Base-by-base conservation (phyloP, 495 filamentous ascomycete species). In the Aspergillus ellipticus region DNA sequence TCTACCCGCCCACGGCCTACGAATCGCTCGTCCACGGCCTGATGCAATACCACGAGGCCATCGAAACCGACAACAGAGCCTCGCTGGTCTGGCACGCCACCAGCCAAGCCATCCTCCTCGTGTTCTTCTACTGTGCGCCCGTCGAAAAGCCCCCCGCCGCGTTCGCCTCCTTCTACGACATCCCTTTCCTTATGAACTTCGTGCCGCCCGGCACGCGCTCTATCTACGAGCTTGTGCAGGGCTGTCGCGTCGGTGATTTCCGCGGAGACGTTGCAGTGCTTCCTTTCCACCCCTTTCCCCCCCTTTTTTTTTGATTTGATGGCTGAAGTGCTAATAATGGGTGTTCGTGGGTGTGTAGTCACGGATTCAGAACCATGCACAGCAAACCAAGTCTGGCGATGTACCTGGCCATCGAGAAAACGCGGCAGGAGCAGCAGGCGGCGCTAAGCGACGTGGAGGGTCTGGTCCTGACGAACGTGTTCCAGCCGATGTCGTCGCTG, bases 311-410 rank as follows among this genome's bases (percentile, higher is more conserved):
- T n/a, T n/a, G n/a, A n/a, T n/a, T n/a, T n/a, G n/a, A n/a, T n/a
- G n/a, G n/a, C n/a, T n/a, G n/a, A n/a, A n/a, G n/a, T n/a, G n/a
- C n/a, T n/a, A n/a, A n/a, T n/a, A 26, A 26, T 15, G 20, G 9
- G 3, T 42, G 39, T n/a, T 13, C 2, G 5, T 33, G 13, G 2
- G 7, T 7, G 9, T 8, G 13, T 9, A 55, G 53, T 13, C 45
- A 55, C 45, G 46, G 49, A 42, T 49, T 55, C 53, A 31, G 53
- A 0, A 49, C 53, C 35, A 55, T 55, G 45, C 70, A 74, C 0
- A 65, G 62, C 49, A 76, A 76, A 0, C 65, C 72, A 9, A 72
- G 77, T 7, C 10, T 31, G 19, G 67, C 76, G 59, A 64, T 71
- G 6, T 77, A 74, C 58, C 72, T 66, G 57, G 68, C 78, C 0